A percentile compares a stretch with the other conserved stretches of the same genome.
Evolutionary conservation across 2,329 filamentous ascomycete species (phyloP).

Genomic region (Triangularia setosa): DNA sequence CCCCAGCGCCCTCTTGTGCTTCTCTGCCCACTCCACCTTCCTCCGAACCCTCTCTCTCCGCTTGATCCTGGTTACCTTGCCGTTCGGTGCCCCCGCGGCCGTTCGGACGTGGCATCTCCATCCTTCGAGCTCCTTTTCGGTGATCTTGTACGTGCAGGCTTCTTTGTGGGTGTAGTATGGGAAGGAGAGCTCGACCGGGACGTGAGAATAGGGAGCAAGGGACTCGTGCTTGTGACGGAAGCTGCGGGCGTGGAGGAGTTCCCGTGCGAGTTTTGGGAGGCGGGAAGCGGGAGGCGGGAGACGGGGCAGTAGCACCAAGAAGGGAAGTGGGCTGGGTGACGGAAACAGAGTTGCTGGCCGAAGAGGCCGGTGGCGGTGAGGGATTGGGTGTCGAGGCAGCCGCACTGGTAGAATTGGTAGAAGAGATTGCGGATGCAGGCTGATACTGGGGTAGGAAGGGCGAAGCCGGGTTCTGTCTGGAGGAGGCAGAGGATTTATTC

Average conservation of each 20-base stretch:
- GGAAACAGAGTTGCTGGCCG: not conserved
- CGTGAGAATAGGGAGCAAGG: not conserved
- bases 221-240: conserved; percentile 9
- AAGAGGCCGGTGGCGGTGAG: not conserved
- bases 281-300: conserved; percentile 2
- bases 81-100: not conserved
- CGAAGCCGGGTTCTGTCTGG: not conserved
- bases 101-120: not conserved
- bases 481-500: not conserved
- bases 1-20: not conserved
- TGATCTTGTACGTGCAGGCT: conserved; percentile 2
- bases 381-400: conserved; percentile 13
- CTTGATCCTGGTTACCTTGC: not conserved
- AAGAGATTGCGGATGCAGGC: conserved; percentile 13
- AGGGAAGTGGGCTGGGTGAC: not conserved
- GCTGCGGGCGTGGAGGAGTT: not conserved
- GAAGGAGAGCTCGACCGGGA: conserved; percentile 18
- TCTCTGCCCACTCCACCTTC: not conserved
- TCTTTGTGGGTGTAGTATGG: conserved; percentile 13
- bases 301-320: conserved; percentile 3
- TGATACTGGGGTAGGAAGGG: not conserved
- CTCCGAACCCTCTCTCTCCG: not conserved
- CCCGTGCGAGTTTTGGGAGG: not conserved
- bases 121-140: not conserved
- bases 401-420: conserved; percentile 18